Conservation (phyloP, 495 filamentous ascomycete species). For the Penicillium waksmanii region DNA sequence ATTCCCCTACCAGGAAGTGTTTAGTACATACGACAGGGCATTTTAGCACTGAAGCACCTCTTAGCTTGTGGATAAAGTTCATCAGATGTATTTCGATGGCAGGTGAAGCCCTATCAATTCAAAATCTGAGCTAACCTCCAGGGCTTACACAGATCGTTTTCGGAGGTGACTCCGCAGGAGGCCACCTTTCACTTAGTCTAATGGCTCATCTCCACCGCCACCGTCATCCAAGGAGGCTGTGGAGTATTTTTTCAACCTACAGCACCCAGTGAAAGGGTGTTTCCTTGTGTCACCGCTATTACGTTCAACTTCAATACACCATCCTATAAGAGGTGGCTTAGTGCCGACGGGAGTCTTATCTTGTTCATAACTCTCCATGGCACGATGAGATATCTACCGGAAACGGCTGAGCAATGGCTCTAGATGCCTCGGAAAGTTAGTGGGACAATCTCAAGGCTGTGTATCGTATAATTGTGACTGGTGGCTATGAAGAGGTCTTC, state of each 20-base stretch:
- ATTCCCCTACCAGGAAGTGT: too few relatives aligned
- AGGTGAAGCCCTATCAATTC: background rate
- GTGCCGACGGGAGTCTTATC: slow-evolving; percentile 21
- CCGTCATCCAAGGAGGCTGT: background rate
- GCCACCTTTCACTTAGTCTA: slow-evolving; percentile 27
- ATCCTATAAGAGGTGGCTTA: slow-evolving; percentile 20
- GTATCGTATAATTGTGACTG: slow-evolving; percentile 23
- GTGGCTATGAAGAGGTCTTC: slow-evolving; percentile 28
- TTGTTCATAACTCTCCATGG: slow-evolving; percentile 25
- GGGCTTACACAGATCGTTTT: slow-evolving; percentile 22
- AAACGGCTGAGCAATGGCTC: slow-evolving; percentile 30
- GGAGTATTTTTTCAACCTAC: slow-evolving; percentile 5
- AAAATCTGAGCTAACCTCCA: background rate
- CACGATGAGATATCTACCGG: slow-evolving; percentile 22
- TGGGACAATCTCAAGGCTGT: slow-evolving; percentile 24
- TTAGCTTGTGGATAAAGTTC: slow-evolving; percentile 18
- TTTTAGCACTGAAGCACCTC: slow-evolving; percentile 23
- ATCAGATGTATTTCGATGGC: slow-evolving; percentile 15
- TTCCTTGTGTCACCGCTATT: slow-evolving; percentile 30
- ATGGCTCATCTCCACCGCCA: slow-evolving; percentile 21
- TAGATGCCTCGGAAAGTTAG: slow-evolving; percentile 28
- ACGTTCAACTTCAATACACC: slow-evolving; percentile 20
- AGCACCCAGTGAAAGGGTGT: slow-evolving; percentile 19
- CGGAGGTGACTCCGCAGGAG: slow-evolving; percentile 32
- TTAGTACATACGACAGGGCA: too few relatives aligned